phyloP scores from a whole-genome alignment of 148 eudicot species.

The Fagopyrum tataricum region DNA sequence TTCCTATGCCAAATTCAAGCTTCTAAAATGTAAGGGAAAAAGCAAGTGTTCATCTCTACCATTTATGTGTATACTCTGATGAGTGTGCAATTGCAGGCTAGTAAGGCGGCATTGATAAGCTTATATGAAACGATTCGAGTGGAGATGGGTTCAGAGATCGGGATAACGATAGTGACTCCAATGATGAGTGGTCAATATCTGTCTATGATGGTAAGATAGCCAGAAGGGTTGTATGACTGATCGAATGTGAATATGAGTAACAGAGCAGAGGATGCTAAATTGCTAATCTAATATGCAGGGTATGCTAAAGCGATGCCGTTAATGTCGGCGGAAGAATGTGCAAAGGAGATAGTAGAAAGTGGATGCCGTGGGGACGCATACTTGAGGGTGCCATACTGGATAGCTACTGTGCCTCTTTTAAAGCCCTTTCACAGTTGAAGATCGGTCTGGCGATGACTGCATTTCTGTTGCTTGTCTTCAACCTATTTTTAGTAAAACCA shows the following conservation, averaged over 20 bases:
- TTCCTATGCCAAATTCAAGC: constrained; percentile 25
- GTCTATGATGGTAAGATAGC: neutral
- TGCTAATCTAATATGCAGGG: neutral
- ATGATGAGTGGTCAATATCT: constrained; percentile 29
- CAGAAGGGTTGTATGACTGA: neutral
- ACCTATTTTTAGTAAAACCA: too few species aligned
- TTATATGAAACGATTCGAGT: constrained; percentile 36
- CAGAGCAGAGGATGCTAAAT: neutral
- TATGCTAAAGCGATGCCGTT: neutral
- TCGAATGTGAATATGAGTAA: too few species aligned
- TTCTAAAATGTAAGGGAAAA: constrained; percentile 28
- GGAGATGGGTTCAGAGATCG: constrained; percentile 28
- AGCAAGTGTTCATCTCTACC: neutral
- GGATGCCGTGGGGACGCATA: neutral
- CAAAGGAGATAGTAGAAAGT: neutral
- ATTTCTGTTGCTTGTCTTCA: too few species aligned
- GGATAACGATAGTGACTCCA: constrained; percentile 33
- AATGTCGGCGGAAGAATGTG: neutral
- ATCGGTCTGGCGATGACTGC: too few species aligned
- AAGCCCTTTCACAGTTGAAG: too few species aligned
- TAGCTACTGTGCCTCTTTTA: neutral
- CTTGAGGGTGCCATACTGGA: neutral
- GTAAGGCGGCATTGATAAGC: constrained; percentile 33
- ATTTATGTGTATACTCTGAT: neutral
- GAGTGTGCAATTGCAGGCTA: too few species aligned